Percentiles rank a stretch among this genome's conserved stretches.
phyloP scores from a whole-genome alignment of 371 early-diverging fungal species.

The Entomophthora muscae region DNA sequence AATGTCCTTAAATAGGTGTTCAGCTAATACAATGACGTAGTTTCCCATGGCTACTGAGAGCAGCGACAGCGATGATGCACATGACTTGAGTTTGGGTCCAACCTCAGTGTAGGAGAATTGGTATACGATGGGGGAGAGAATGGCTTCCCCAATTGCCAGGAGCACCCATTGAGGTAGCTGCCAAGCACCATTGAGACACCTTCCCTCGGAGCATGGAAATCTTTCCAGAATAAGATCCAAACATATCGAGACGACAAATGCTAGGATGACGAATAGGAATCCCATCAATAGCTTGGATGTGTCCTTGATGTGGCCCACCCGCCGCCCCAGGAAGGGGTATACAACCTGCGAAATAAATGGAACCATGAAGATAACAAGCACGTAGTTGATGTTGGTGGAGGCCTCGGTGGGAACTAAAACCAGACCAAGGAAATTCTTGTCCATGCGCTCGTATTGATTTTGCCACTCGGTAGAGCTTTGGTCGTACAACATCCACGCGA shows the following conservation, averaged over 20 bases:
- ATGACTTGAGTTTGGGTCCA: slow-evolving; percentile 7
- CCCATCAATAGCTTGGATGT: not conserved
- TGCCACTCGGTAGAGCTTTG: slow-evolving; percentile 26
- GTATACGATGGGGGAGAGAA: slow-evolving; percentile 34
- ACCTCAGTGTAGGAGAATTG: slow-evolving; percentile 17
- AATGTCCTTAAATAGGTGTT: not conserved
- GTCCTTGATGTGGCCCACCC: not conserved
- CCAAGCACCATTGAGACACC: slow-evolving; percentile 15
- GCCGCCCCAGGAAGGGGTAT: slow-evolving; percentile 9
- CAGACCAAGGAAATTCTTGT: slow-evolving; percentile 14
- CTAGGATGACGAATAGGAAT: not conserved
- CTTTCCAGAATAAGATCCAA: not conserved
- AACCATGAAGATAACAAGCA: slow-evolving; percentile 3
- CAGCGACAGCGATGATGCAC: slow-evolving; percentile 21
- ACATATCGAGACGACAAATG: not conserved
- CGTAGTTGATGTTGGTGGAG: not conserved
- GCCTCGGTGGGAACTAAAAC: slow-evolving; percentile 4
- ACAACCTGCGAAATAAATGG: not conserved
- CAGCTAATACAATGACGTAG: not conserved
- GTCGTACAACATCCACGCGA: slow-evolving; percentile 40
- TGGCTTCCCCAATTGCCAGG: slow-evolving; percentile 31
- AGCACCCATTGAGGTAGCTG: slow-evolving; percentile 37
- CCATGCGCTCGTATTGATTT: too few relatives aligned
- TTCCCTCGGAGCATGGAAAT: slow-evolving; percentile 8
- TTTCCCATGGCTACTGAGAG: slow-evolving; percentile 14